Conservation (phyloP, 371 early-diverging fungal species). For the Zychaea mexicana region DNA sequence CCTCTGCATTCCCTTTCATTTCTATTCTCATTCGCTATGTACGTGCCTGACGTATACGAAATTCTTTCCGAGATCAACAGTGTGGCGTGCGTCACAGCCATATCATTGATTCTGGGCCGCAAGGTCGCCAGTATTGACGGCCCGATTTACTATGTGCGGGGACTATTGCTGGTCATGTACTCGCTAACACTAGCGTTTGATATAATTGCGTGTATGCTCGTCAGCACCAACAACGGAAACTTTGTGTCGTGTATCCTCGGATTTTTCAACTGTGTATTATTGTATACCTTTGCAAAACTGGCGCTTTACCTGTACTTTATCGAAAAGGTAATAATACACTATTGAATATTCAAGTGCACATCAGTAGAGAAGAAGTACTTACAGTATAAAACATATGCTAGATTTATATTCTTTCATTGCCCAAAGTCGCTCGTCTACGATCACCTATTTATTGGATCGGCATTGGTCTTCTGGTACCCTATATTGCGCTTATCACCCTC, state of each 20-base stretch:
- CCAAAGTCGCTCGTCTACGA: slow-evolving; percentile 40
- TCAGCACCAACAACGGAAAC: slow-evolving; percentile 48
- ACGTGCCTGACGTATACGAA: slow-evolving; percentile 30
- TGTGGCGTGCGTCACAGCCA: slow-evolving; percentile 37
- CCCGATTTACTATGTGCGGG: slow-evolving; percentile 39
- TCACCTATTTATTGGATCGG: slow-evolving; percentile 47
- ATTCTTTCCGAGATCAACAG: slow-evolving; percentile 31
- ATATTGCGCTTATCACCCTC: slow-evolving; percentile 40
- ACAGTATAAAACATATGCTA: background rate
- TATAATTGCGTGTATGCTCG: slow-evolving; percentile 30
- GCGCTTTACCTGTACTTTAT: slow-evolving; percentile 47
- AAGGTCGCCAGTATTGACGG: slow-evolving; percentile 38
- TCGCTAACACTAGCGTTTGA: slow-evolving; percentile 37
- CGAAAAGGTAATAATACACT: slow-evolving; percentile 37
- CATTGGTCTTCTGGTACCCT: slow-evolving; percentile 43
- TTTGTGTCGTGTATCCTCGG: slow-evolving; percentile 34
- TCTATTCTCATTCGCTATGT: no score
- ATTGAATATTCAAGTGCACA: background rate
- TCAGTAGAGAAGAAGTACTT: background rate
- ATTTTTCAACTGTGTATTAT: slow-evolving; percentile 34
- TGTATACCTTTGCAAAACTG: slow-evolving; percentile 39
- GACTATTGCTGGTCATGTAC: slow-evolving; percentile 36
- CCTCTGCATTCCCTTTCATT: background rate
- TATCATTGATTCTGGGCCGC: slow-evolving; percentile 48
- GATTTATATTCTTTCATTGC: slow-evolving; percentile 48